A percentile compares a stretch with the other conserved stretches of the same genome.
These are phyloP conservation scores for Ceratobasidium sp. DNA, from an alignment of 1,284 basidiomycete genomes.

Conservation along the genomic window DNA sequence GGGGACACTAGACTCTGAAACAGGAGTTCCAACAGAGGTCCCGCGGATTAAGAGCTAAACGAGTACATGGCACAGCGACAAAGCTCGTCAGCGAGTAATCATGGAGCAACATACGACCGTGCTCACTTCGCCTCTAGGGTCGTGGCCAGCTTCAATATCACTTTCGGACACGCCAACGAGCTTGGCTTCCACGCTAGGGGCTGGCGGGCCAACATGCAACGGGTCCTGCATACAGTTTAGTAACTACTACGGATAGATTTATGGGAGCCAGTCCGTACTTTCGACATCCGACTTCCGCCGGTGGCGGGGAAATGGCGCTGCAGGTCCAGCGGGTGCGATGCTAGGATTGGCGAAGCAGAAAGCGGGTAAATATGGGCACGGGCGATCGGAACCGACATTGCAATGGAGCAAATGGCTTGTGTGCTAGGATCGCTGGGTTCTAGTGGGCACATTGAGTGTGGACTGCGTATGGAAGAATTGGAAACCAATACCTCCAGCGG, in stretches of 20 bases:
- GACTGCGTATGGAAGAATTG: background rate
- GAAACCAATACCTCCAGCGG: conserved; percentile 63
- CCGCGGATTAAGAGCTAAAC: conserved; percentile 52
- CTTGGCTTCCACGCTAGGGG: conserved; percentile 74
- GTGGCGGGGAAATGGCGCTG: conserved; percentile 61
- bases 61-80: background rate
- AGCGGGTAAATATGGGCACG: conserved; percentile 64
- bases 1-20: conserved; percentile 44
- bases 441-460: conserved; percentile 12
- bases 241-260: conserved; percentile 50
- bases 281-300: conserved; percentile 39
- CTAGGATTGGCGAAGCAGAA: conserved; percentile 70
- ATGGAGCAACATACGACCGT: conserved; percentile 49
- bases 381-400: conserved; percentile 72
- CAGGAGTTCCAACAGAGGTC: conserved; percentile 60
- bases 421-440: conserved; percentile 48
- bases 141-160: conserved; percentile 60
- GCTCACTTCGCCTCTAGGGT: conserved; percentile 58
- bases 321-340: conserved; percentile 74
- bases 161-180: conserved; percentile 65
- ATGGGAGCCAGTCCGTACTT: conserved; percentile 40
- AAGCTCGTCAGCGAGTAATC: background rate
- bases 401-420: conserved; percentile 66
- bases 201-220: conserved; percentile 69
- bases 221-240: conserved; percentile 23